Evolutionary conservation across 2,329 filamentous ascomycete species (phyloP), one percentile per base, ranked within the genome.

Genomic region (Aspergillus floridensis): DNA sequence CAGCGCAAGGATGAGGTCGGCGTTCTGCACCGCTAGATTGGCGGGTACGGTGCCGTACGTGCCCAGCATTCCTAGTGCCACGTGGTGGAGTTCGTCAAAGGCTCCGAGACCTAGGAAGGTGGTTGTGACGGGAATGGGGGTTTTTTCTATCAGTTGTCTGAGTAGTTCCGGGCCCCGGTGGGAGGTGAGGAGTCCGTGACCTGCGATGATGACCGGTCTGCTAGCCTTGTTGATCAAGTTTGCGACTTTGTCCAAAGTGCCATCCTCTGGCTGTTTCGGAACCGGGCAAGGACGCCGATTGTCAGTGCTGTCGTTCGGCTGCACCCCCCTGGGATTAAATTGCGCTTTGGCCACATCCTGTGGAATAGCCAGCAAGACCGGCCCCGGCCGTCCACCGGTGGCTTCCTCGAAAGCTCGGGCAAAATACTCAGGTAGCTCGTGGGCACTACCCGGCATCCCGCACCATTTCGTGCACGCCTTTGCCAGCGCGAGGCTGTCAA

Each of bases 331-430:
- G 92, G 92, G 57, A 96, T 96, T 12, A 92, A 89, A 67, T 84
- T 87, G 67, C 88, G 82, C 50, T 96, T 80, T 61, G 91, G 84
- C 96, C 63, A 97, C 88, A 78, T 97, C 93, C 79, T 96, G 96
- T 66, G 93, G 93, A 58, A 97, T 81, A 75, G 96, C 93, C 59
- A 98, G 91, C 59, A 98, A 85, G 19, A 97, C 93, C 12, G 93
- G 93, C 10, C 93, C 93, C 4, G 93, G 93, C 38, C 93, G 86
- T 56, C 93, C 93, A 69, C 88, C 92, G 44, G 90, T 96, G 38
- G 93, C 93, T 73, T 96, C 96, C 78, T 96, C 90, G 72, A 97
- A 97, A 46, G 93, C 93, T 79, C 96, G 93, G 74, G 96, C 96
- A 72, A 97, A 96, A 63, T 91, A 84, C 68, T 88, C 85, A 21